Evolutionary conservation across 306 rosid species (phyloP), one percentile per base, ranked within the genome.

Genomic region (Prunus mume): DNA sequence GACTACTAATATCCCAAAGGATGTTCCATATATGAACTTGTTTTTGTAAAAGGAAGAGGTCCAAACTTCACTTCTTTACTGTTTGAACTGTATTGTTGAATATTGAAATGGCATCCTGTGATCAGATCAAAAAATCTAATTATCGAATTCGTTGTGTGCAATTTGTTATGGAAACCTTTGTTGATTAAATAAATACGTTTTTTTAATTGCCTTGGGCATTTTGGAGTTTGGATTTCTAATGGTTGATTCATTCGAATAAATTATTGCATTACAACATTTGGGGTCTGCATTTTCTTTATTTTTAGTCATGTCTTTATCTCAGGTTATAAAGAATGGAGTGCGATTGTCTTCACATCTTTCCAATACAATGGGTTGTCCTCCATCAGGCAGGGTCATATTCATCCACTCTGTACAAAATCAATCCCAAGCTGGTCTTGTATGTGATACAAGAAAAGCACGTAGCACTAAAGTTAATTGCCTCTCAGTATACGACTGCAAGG

Each of bases 261-360:
- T 28, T 30, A 43, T 13, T 69, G 43, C 6, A 11, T 69, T 6
- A 24, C 17, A 12, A 49, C 18, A 47, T 22, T 49, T 6, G 14
- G 41, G 22, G 25, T 9, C 7, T 14, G 6, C 46, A 38, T 28
- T 41, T 15, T 51, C 64, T 74, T 65, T 47, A 43, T 47, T 69
- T 75, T 76, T 12, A 34, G 74, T 28, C 18, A 7, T 57, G 47
- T 46, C 13, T 68, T 74, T 10, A 63, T 71, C 72, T 50, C 85
- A 90, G 98, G 90, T 89, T 80, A 69, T 76, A 80, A 91, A 90
- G 81, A 80, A 85, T 70, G 95, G 84, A 80, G 91, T 91, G 69
- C 89, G 77, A 43, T 61, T 94, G 73, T 91, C 97, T 78, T 83
- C 87, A 68, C 85, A 79, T 76, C 96, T 94, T 83, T 88, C 86